Conservation (phyloP, 805 yeast species). For the Lachancea lanzarotensis region DNA sequence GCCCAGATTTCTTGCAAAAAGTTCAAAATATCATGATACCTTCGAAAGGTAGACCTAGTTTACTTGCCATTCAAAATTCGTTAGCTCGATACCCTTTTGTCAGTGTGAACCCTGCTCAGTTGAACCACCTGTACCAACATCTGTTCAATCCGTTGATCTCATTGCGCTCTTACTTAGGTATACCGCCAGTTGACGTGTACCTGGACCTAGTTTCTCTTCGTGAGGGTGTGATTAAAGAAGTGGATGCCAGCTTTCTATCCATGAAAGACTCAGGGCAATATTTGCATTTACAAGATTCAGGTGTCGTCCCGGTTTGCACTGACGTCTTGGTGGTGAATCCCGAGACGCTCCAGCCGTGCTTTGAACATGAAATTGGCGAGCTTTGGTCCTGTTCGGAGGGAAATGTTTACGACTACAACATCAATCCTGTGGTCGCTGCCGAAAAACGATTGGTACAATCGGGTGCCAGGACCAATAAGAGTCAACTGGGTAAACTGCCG, state of each 20-base stretch:
- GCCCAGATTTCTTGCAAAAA: constrained; percentile 39
- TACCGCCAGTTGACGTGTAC: constrained; percentile 82
- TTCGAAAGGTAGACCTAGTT: constrained; percentile 66
- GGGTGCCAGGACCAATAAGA: constrained; percentile 3
- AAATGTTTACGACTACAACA: constrained; percentile 55
- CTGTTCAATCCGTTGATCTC: constrained; percentile 76
- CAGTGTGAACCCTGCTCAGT: constrained; percentile 57
- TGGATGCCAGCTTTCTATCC: constrained; percentile 44
- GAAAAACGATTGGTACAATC: neutral
- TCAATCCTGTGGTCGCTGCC: constrained; percentile 30
- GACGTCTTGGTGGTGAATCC: constrained; percentile 94
- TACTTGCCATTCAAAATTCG: constrained; percentile 49
- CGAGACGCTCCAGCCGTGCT: constrained; percentile 72
- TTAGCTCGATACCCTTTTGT: constrained; percentile 58
- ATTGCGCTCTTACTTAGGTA: constrained; percentile 71
- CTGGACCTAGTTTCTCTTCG: constrained; percentile 82
- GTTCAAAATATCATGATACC: constrained; percentile 81
- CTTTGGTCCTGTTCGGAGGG: constrained; percentile 95
- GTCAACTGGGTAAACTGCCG: constrained; percentile 43
- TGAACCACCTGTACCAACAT: constrained; percentile 75
- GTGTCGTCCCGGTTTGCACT: constrained; percentile 92
- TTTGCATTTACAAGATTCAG: constrained; percentile 82
- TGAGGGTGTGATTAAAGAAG: constrained; percentile 79
- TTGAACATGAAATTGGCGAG: constrained; percentile 91
- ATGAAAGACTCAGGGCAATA: constrained; percentile 33